A percentile compares a stretch with the other conserved stretches of the same genome.
These are phyloP conservation scores for Tulasnella sp. DNA, from an alignment of 768 basidiomycete genomes.

Conservation along the genomic window DNA sequence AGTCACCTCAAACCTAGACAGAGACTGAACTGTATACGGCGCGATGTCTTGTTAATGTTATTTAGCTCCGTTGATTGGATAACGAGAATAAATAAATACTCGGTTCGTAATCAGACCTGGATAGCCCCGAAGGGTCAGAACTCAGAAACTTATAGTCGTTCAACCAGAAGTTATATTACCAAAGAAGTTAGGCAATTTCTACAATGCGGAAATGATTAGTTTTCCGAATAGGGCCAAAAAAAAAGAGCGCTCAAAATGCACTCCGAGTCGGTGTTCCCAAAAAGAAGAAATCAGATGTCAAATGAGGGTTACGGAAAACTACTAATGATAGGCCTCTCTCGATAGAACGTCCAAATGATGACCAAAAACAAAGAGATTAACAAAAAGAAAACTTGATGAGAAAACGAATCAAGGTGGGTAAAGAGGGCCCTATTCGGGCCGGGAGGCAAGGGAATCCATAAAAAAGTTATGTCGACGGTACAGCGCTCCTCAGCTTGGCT, in stretches of 20 bases:
- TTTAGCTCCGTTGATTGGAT: too few species aligned
- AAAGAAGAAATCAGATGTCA: background rate
- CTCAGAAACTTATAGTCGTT: too few species aligned
- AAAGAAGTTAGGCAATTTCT: too few species aligned
- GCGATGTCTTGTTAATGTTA: too few species aligned
- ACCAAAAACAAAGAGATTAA: background rate
- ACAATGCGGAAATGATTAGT: too few species aligned
- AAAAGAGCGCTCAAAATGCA: background rate
- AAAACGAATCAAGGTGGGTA: background rate
- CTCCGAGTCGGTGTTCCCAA: background rate
- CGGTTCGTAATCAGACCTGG: too few species aligned
- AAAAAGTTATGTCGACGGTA: background rate
- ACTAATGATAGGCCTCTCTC: slow-evolving; percentile 11
- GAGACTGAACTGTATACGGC: background rate
- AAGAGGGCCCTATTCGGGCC: background rate
- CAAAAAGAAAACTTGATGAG: background rate
- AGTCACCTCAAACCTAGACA: background rate
- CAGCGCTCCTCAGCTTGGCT: background rate
- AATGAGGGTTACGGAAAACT: slow-evolving; percentile 1
- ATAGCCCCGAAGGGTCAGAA: too few species aligned
- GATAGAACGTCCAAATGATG: slow-evolving; percentile 8
- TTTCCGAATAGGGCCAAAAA: background rate
- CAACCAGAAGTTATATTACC: too few species aligned
- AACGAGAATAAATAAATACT: too few species aligned
- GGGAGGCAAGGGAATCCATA: background rate